Percentiles rank a stretch among this genome's conserved stretches.
These are phyloP conservation scores for Aspergillus quadricinctus DNA, from an alignment of 2,329 filamentous ascomycete species.

Conservation along the genomic window DNA sequence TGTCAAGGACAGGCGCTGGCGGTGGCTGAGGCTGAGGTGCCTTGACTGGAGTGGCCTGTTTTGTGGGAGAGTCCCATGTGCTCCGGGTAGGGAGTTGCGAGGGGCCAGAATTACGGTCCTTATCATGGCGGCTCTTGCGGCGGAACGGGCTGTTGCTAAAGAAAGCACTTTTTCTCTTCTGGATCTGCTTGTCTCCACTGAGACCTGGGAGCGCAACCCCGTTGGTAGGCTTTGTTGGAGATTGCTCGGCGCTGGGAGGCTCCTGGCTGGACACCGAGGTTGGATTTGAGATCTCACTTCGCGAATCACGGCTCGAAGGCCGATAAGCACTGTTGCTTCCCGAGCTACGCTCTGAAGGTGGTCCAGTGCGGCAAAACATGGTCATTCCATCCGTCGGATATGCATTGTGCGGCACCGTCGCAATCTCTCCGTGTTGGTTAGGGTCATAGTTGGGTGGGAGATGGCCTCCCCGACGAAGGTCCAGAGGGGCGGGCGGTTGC, in stretches of 20 bases:
- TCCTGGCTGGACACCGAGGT: slow-evolving; percentile 87
- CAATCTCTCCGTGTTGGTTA: slow-evolving; percentile 62
- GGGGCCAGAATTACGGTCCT: slow-evolving; percentile 46
- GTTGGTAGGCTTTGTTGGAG: slow-evolving; percentile 61
- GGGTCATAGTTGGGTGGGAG: slow-evolving; percentile 46
- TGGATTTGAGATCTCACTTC: slow-evolving; percentile 85
- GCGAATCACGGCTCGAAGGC: slow-evolving; percentile 79
- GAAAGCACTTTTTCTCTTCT: slow-evolving; percentile 74
- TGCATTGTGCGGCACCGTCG: slow-evolving; percentile 79
- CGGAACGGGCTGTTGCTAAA: slow-evolving; percentile 93
- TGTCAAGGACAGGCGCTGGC: slow-evolving; percentile 8
- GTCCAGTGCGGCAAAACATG: slow-evolving; percentile 81
- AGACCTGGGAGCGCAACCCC: slow-evolving; percentile 40
- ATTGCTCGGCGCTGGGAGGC: slow-evolving; percentile 66
- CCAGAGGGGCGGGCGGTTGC: slow-evolving; percentile 35
- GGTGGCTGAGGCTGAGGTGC: slow-evolving; percentile 23
- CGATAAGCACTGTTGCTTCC: slow-evolving; percentile 61
- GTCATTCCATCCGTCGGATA: slow-evolving; percentile 97
- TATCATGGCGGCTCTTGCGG: slow-evolving; percentile 79
- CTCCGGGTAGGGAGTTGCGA: slow-evolving; percentile 44
- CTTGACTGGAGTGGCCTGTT: slow-evolving; percentile 43
- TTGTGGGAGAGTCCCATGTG: slow-evolving; percentile 48
- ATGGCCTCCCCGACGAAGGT: slow-evolving; percentile 37
- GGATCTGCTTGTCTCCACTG: slow-evolving; percentile 61
- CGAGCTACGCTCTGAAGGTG: slow-evolving; percentile 66